Conservation (phyloP, 768 basidiomycete genomes). For the Lactarius vividus region DNA sequence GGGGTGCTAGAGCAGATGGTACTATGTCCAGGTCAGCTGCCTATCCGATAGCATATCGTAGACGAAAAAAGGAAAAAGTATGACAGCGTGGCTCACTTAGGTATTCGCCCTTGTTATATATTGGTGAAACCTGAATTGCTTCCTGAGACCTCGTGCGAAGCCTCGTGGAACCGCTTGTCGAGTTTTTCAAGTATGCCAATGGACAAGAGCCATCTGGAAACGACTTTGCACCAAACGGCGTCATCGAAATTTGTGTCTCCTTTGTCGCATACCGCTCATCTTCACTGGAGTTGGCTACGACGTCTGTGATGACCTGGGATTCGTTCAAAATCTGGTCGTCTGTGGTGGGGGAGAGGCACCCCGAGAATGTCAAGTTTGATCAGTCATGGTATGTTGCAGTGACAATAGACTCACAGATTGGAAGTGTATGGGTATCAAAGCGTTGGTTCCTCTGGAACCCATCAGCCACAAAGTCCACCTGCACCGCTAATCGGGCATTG, state of each 20-base stretch:
- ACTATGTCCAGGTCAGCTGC: too few relatives aligned
- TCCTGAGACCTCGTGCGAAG: not conserved
- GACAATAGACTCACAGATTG: not conserved
- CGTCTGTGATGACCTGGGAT: too few relatives aligned
- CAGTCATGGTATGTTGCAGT: not conserved
- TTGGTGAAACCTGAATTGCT: not conserved
- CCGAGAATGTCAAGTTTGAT: not conserved
- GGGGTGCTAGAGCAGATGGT: not conserved
- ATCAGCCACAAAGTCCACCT: not conserved
- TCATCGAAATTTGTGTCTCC: too few relatives aligned
- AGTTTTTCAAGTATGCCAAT: not conserved
- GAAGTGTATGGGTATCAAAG: not conserved
- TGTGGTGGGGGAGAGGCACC: not conserved
- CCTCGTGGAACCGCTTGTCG: not conserved
- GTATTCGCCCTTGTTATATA: not conserved
- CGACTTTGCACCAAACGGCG: too few relatives aligned
- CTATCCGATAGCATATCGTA: not conserved
- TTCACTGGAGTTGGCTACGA: too few relatives aligned
- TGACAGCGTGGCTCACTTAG: not conserved
- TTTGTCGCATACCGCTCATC: too few relatives aligned
- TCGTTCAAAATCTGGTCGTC: too few relatives aligned
- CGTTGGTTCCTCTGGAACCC: too few relatives aligned
- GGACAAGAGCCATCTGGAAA: not conserved
- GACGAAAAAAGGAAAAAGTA: not conserved
- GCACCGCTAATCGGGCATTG: not conserved